A percentile compares a stretch with the other conserved stretches of the same genome.
phyloP scores from a whole-genome alignment of 1,284 basidiomycete species.

The Tylopilus sp. region DNA sequence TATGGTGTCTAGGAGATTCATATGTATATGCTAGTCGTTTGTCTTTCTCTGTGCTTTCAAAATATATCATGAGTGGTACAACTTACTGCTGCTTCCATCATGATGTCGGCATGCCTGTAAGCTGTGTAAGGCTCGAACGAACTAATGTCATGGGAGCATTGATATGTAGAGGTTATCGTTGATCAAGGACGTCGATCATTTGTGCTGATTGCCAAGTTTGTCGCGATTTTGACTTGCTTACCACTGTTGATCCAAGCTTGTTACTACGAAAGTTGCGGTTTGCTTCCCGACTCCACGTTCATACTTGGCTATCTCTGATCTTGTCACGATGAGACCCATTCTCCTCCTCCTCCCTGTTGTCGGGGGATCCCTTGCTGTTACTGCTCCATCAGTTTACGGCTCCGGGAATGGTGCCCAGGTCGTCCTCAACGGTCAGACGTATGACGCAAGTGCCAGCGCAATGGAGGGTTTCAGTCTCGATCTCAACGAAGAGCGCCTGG shows the following conservation, averaged over 20 bases:
- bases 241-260: slow-evolving; percentile 12
- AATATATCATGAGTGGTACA: too few relatives aligned
- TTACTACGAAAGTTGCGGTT: neutral
- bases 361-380: slow-evolving; percentile 31
- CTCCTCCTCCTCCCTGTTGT: slow-evolving; percentile 34
- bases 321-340: slow-evolving; percentile 27
- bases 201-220: too few relatives aligned
- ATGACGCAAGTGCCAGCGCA: slow-evolving; percentile 29
- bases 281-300: neutral
- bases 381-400: slow-evolving; percentile 20
- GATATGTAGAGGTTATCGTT: too few relatives aligned
- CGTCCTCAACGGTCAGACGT: slow-evolving; percentile 37
- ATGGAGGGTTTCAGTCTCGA: slow-evolving; percentile 65
- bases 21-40: too few relatives aligned
- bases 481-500: slow-evolving; percentile 76
- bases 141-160: too few relatives aligned
- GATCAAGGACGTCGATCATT: too few relatives aligned
- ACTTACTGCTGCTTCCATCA: too few relatives aligned
- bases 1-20: too few relatives aligned
- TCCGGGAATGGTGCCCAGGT: slow-evolving; percentile 24
- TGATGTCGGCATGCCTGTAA: too few relatives aligned
- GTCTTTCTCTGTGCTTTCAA: too few relatives aligned
- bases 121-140: too few relatives aligned
- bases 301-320: neutral
- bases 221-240: slow-evolving; percentile 21